Evolutionary conservation across 352 stramenopile species (phyloP).

Genomic region (Phytopythium vexans): DNA sequence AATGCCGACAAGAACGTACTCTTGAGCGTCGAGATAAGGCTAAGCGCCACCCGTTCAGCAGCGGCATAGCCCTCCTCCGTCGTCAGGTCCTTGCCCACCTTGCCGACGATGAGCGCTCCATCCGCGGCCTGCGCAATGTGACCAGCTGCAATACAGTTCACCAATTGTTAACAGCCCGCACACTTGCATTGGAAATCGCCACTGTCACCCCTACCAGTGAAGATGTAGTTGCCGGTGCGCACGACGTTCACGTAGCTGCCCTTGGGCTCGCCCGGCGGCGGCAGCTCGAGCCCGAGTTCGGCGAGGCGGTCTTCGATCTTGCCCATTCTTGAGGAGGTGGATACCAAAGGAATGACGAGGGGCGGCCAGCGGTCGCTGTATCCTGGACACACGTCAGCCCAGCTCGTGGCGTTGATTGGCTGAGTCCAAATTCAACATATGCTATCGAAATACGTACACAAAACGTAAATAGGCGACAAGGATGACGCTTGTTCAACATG

Average conservation of each 20-base stretch:
- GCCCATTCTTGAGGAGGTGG: constrained; percentile 12
- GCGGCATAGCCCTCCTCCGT: constrained; percentile 85
- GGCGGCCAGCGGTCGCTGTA: no score
- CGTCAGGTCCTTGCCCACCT: constrained; percentile 78
- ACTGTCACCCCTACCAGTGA: constrained; percentile 35
- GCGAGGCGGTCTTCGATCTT: constrained; percentile 61
- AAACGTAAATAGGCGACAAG: no score
- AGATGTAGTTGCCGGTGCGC: constrained; percentile 69
- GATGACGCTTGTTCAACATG: no score
- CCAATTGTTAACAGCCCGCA: not conserved
- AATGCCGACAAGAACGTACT: constrained; percentile 17
- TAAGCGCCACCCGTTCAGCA: constrained; percentile 74
- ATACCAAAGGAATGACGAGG: no score
- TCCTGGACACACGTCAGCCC: no score
- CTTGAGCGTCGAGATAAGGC: constrained; percentile 86
- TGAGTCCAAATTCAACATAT: no score
- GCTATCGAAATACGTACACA: no score
- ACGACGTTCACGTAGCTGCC: constrained; percentile 69
- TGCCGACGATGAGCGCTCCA: constrained; percentile 73
- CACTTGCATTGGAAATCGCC: not conserved
- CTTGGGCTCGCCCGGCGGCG: constrained; percentile 55
- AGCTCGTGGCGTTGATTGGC: no score
- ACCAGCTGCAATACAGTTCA: constrained; percentile 33
- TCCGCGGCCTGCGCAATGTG: constrained; percentile 47
- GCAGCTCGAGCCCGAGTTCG: constrained; percentile 68